Base-by-base conservation (phyloP, 441 rosid genomes). In the Lepidium campestre region DNA sequence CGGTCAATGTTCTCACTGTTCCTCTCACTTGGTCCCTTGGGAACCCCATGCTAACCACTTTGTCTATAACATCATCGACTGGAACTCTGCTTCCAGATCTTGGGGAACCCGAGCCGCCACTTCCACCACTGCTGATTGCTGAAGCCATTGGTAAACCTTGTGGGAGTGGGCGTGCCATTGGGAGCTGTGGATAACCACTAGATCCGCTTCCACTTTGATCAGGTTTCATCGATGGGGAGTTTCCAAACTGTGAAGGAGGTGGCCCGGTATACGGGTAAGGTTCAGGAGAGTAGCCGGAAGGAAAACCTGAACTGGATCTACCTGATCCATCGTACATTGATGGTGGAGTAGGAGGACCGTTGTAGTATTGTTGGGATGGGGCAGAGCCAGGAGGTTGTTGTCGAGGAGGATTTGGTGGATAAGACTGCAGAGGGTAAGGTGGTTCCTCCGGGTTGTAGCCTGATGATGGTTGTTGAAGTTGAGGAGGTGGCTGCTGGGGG, bases 21-120 rank as follows among this genome's bases (percentile, higher is more conserved):
- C 83, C 96, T 78, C 86, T 81, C 34, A 93, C 96, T 60, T 82
- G 98, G 37, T 93, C 98, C 57, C 93, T 85, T 4, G 97, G 82
- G 78, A 90, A 93, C 15, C 97, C 98, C 97, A 93, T 93, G 75
- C 71, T 81, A 10, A 83, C 75, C 72, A 93, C 89, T 66, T 74
- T 90, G 81, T 88, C 94, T 11, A 93, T 78, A 27, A 93, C 94
- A 58, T 90, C 97, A 52, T 90, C 97, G 2, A 85, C 29, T 10
- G 96, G 94, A 65, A 80, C 88, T 83, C 86, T 83, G 81, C 77
- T 84, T 75, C 92, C 98, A 19, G 86, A 22, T 54, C 90, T 83
- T n/a, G 86, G 63, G 7, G 98, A 82, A 55, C 79, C 78, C 2
- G 90, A 68, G 42, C 87, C 81, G 2, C 85, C 82, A 63, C 54